Base-by-base conservation (phyloP, 371 early-diverging fungal genomes). In the Rhizopus sp. region DNA sequence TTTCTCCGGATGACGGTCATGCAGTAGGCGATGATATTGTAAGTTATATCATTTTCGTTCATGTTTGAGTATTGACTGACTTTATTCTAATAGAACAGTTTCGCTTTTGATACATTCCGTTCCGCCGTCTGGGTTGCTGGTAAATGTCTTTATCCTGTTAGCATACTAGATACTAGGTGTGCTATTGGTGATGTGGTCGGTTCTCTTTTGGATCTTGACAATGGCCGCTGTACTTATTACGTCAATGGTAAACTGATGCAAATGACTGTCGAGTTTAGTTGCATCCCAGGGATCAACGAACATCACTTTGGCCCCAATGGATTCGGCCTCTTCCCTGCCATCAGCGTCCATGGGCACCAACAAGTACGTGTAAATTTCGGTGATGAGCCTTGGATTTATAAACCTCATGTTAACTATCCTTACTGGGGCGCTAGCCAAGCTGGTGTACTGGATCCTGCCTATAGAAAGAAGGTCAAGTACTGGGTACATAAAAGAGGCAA, bases 1-100 rank as follows among this genome's bases (percentile, higher is more conserved):
- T 86, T 55, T 74, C 78, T 23, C 87, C 87, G 1, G 87, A 86
- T 41, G 85, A 86, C 51, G 87, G 87, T 13, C 76, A 79, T 47
- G 87, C 85, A 30, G 72, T 85, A 8, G 85, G 85, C 2, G 85
- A 85, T 62, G 85, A 85, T 42, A 57, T 75, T 48, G 85, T 82
- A 77, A 69, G 46, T 46, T 5, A 3, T 46, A 29, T 29, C 29
- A 29, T 46, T 23, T 2, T 45, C 15, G 15, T 7, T 44, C 37
- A 16, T 23, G 23, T 23, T 13, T 41, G 15, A 13, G 6, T 48
- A 5, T 9, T 29, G 5, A 55, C 15, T 52, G 38, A 17, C 10
- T 45, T 10, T 16, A 45, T 30, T 16, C 12, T 4, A 40, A 17
- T 63, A 84, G 85, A 73, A 80, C 61, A 82, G 85, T 3, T 85